These are phyloP conservation scores for Thyridium curvatum DNA, from an alignment of 2,329 filamentous ascomycete species.

Conservation along the genomic window DNA sequence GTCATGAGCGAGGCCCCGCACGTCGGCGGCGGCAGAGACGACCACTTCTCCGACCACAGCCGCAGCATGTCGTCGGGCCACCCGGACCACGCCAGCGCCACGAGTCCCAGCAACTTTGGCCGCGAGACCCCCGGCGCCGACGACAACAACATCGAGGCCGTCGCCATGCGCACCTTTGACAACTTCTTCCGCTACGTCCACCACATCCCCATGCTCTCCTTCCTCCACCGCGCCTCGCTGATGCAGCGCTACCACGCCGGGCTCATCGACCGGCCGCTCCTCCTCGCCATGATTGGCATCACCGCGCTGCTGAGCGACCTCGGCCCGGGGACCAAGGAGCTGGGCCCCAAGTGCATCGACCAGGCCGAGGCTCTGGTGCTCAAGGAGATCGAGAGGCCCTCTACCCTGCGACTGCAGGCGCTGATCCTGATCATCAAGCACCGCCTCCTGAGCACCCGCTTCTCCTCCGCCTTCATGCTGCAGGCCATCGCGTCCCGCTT, in stretches of 20 bases:
- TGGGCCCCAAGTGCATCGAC: slow-evolving; percentile 47
- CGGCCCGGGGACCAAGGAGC: slow-evolving; percentile 43
- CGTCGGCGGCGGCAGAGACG: slow-evolving; percentile 15
- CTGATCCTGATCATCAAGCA: slow-evolving; percentile 41
- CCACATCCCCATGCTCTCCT: slow-evolving; percentile 53
- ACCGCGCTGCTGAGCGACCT: slow-evolving; percentile 49
- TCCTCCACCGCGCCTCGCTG: slow-evolving; percentile 51
- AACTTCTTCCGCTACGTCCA: slow-evolving; percentile 54
- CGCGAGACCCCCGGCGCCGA: slow-evolving; percentile 7
- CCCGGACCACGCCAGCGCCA: slow-evolving; percentile 13
- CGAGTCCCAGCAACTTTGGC: slow-evolving; percentile 8
- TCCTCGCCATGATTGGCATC: slow-evolving; percentile 49
- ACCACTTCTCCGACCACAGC: slow-evolving; percentile 22
- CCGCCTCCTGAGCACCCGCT: slow-evolving; percentile 36
- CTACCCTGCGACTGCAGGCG: slow-evolving; percentile 46
- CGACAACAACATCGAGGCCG: slow-evolving; percentile 39
- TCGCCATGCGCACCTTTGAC: slow-evolving; percentile 47
- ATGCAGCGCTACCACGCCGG: slow-evolving; percentile 53
- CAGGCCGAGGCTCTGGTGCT: slow-evolving; percentile 48
- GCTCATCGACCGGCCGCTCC: slow-evolving; percentile 46
- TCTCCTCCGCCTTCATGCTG: slow-evolving; percentile 41
- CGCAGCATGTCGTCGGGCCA: slow-evolving; percentile 15
- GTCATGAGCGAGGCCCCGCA: slow-evolving; percentile 19
- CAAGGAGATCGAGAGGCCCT: slow-evolving; percentile 46
- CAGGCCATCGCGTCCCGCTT: slow-evolving; percentile 38